phyloP scores from a whole-genome alignment of 805 yeast genomes.

The Hanseniaspora nectarophila region DNA sequence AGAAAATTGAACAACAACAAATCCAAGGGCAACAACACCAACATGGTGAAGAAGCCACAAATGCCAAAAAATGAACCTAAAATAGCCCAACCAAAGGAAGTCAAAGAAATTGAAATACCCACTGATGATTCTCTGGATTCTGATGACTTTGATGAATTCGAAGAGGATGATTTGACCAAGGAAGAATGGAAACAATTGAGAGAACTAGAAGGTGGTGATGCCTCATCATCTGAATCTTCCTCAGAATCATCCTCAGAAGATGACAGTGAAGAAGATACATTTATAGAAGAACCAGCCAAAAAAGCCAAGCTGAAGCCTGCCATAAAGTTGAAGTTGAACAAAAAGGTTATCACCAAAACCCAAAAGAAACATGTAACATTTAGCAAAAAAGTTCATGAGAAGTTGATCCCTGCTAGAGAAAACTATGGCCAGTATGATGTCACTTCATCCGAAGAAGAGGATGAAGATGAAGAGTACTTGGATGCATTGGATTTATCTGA shows the following conservation, averaged over 20 bases:
- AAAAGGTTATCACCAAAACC: conserved; percentile 2
- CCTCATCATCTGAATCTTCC: conserved; percentile 12
- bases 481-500: conserved; percentile 3
- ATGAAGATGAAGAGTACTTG: conserved; percentile 13
- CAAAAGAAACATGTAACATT: conserved; percentile 10
- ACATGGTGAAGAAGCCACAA: background rate
- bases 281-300: conserved; percentile 5
- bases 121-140: conserved; percentile 14
- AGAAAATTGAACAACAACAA: conserved; percentile 17
- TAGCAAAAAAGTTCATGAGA: conserved; percentile 1
- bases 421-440: conserved; percentile 9
- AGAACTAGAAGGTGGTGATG: conserved; percentile 22
- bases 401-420: conserved; percentile 7
- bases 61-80: background rate
- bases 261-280: conserved; percentile 14
- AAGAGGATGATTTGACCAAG: conserved; percentile 22
- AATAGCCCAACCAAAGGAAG: background rate
- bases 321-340: background rate
- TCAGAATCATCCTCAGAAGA: conserved; percentile 20
- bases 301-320: background rate
- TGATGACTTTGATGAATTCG: conserved; percentile 18
- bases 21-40: background rate
- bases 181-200: conserved; percentile 19
- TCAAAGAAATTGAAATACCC: conserved; percentile 10
- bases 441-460: conserved; percentile 14